phyloP scores from a whole-genome alignment of 345 rosid species.

The Pistacia vera region DNA sequence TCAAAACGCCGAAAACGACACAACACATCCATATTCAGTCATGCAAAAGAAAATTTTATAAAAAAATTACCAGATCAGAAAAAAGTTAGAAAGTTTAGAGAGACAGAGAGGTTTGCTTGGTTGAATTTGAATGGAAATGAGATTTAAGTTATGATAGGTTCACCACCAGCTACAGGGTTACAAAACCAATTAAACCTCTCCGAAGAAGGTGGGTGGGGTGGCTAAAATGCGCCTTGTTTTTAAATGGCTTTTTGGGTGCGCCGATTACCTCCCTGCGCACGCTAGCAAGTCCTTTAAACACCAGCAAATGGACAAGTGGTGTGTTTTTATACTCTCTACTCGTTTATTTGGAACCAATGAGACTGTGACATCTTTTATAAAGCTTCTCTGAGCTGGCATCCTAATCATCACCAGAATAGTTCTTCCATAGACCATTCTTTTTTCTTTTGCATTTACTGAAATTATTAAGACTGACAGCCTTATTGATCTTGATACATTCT shows the following conservation, averaged over 20 bases:
- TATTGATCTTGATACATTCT: too few species aligned
- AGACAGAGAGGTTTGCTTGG: not conserved
- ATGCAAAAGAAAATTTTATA: not conserved
- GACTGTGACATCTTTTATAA: too few species aligned
- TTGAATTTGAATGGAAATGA: not conserved
- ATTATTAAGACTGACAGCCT: too few species aligned
- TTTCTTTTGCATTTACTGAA: too few species aligned
- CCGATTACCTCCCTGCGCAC: conserved; percentile 1
- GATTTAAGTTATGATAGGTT: conserved; percentile 4
- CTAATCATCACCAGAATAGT: not conserved
- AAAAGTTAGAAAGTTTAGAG: not conserved
- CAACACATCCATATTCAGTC: not conserved
- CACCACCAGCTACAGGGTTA: conserved; percentile 6
- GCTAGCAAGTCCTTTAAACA: not conserved
- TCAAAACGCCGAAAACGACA: conserved; percentile 5
- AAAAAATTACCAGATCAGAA: conserved; percentile 18
- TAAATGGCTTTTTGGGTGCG: not conserved
- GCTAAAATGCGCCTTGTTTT: conserved; percentile 23
- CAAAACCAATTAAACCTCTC: conserved; percentile 15
- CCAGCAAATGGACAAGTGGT: not conserved
- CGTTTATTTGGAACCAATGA: not conserved
- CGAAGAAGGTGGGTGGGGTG: conserved; percentile 20
- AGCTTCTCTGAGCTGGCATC: conserved; percentile 1
- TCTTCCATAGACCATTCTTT: too few species aligned
- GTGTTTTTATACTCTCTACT: not conserved